phyloP scores from a whole-genome alignment of 139 green algal species.

The Chlorella sp. region DNA sequence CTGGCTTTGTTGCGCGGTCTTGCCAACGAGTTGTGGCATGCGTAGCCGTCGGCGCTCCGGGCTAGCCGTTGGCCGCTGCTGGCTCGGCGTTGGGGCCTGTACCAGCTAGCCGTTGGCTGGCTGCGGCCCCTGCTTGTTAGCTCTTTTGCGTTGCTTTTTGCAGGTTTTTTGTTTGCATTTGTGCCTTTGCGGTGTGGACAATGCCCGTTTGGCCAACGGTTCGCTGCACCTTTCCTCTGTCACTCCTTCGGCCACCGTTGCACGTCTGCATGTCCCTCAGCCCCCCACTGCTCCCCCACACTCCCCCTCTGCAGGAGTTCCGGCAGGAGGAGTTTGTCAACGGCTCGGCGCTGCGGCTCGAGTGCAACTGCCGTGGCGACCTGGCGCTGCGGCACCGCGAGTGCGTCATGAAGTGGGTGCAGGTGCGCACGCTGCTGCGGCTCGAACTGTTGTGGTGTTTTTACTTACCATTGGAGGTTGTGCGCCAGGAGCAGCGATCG shows the following conservation, averaged over 20 bases:
- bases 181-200: too few relatives aligned
- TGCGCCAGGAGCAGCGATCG: too few relatives aligned
- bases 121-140: background rate
- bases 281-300: background rate
- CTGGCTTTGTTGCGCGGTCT: too few relatives aligned
- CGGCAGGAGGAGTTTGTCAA: conserved; percentile 33
- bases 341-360: conserved; percentile 22
- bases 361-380: conserved; percentile 78
- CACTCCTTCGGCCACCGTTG: too few relatives aligned
- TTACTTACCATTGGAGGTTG: too few relatives aligned
- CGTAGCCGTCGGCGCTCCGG: background rate
- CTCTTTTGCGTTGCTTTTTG: background rate
- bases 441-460: too few relatives aligned
- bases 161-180: background rate
- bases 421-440: conserved; percentile 46
- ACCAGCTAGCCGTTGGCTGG: background rate
- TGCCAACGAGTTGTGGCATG: conserved; percentile 22
- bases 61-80: background rate
- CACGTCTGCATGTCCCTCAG: background rate
- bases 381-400: conserved; percentile 76
- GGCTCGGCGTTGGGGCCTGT: too few relatives aligned
- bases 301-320: background rate
- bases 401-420: conserved; percentile 86
- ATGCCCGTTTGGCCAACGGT: too few relatives aligned
- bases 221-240: too few relatives aligned